These are phyloP conservation scores for Arachnopeziza araneosa DNA, from an alignment of 2,329 filamentous ascomycete species.

Conservation along the genomic window DNA sequence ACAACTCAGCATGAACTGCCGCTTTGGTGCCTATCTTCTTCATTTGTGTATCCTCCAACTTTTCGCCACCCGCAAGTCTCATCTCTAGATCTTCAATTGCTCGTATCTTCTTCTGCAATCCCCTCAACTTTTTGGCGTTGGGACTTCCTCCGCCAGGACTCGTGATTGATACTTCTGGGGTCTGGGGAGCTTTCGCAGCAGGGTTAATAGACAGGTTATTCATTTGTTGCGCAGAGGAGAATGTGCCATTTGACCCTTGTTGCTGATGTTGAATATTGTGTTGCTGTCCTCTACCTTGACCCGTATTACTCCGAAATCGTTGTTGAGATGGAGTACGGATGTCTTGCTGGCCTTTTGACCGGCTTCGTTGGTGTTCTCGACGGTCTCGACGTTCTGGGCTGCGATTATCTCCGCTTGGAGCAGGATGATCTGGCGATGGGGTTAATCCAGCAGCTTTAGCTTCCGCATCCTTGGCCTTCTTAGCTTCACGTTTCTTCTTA, in stretches of 20 bases:
- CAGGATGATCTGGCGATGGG: slow-evolving; percentile 17
- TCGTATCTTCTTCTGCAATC: slow-evolving; percentile 92
- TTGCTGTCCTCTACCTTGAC: slow-evolving; percentile 21
- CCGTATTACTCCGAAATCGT: slow-evolving; percentile 47
- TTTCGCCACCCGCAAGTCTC: slow-evolving; percentile 89
- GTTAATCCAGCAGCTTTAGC: slow-evolving; percentile 47
- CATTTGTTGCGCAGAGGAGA: slow-evolving; percentile 14
- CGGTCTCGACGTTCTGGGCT: slow-evolving; percentile 37
- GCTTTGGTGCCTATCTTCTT: slow-evolving; percentile 95
- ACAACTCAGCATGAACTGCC: slow-evolving; percentile 76
- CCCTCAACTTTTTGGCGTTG: slow-evolving; percentile 91
- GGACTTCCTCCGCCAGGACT: slow-evolving; percentile 54
- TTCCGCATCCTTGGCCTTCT: slow-evolving; percentile 80
- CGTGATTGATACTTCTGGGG: slow-evolving; percentile 47
- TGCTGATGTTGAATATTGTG: slow-evolving; percentile 16
- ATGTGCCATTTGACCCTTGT: not conserved
- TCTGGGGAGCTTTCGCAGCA: slow-evolving; percentile 21
- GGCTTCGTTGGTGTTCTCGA: slow-evolving; percentile 48
- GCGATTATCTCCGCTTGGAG: slow-evolving; percentile 23
- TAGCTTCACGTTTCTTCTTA: slow-evolving; percentile 95
- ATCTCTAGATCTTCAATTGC: slow-evolving; percentile 98
- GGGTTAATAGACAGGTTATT: slow-evolving; percentile 31
- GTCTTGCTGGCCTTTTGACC: slow-evolving; percentile 41
- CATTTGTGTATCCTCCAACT: slow-evolving; percentile 95
- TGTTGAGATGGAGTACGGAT: slow-evolving; percentile 40